phyloP scores from a whole-genome alignment of 768 basidiomycete species.

The Cystofilobasidium macerans region DNA sequence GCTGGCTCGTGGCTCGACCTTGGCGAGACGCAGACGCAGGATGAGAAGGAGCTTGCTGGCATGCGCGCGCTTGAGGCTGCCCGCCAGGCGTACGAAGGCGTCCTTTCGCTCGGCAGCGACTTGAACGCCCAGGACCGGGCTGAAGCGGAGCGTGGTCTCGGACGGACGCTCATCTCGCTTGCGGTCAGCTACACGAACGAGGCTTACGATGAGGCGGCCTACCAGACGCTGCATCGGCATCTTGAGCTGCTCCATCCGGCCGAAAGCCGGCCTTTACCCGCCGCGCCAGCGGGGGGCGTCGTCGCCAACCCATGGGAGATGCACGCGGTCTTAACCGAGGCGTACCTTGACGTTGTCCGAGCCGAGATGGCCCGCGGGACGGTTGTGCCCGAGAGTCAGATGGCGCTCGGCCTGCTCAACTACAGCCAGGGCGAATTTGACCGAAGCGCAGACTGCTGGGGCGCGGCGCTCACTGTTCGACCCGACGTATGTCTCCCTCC shows the following conservation, averaged over 20 bases:
- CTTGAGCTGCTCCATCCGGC: constrained; percentile 50
- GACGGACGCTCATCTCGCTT: constrained; percentile 41
- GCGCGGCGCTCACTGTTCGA: constrained; percentile 64
- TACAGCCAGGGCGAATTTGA: constrained; percentile 77
- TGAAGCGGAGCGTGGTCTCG: background rate
- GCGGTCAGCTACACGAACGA: constrained; percentile 97
- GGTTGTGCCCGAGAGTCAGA: constrained; percentile 77
- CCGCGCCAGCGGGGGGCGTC: constrained; percentile 9
- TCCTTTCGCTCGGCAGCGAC: constrained; percentile 8
- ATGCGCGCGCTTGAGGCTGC: constrained; percentile 41
- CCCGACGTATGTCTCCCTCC: constrained; percentile 49
- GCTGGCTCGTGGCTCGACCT: constrained; percentile 84
- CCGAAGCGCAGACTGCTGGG: constrained; percentile 87
- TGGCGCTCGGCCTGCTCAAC: constrained; percentile 82
- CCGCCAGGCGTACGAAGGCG: constrained; percentile 52
- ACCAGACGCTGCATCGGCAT: constrained; percentile 78
- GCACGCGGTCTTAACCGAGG: constrained; percentile 64
- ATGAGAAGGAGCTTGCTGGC: constrained; percentile 42
- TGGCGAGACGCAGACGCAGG: constrained; percentile 61
- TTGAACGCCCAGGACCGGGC: constrained; percentile 21
- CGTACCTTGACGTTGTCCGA: constrained; percentile 71
- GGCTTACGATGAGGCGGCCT: constrained; percentile 71
- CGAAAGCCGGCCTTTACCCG: constrained; percentile 43
- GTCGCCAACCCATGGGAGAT: constrained; percentile 56
- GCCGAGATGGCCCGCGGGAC: constrained; percentile 60